Percentiles rank a stretch among this genome's conserved stretches.
phyloP scores from a whole-genome alignment of 345 rosid species.

The Erysimum cheiranthoides region DNA sequence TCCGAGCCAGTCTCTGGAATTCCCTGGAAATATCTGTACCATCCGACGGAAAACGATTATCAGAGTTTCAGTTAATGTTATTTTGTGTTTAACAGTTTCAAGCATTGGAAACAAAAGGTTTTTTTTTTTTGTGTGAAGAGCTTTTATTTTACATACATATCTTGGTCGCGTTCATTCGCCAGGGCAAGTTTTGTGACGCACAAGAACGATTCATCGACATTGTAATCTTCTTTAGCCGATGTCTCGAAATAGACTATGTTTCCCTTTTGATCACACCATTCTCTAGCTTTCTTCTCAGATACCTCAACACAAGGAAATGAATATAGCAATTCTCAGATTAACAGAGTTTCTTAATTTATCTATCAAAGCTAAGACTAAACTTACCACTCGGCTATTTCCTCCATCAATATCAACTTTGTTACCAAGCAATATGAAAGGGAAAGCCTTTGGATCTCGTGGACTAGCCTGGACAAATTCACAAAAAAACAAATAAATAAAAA shows the following conservation, averaged over 20 bases:
- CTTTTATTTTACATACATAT: constrained; percentile 64
- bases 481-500: no score
- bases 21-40: constrained; percentile 88
- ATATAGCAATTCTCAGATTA: background rate
- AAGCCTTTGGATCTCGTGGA: constrained; percentile 72
- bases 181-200: constrained; percentile 84
- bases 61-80: background rate
- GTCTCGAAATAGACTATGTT: constrained; percentile 92
- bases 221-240: constrained; percentile 94
- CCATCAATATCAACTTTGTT: constrained; percentile 99
- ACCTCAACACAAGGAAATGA: constrained; percentile 52
- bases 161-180: constrained; percentile 81
- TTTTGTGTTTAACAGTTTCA: no score
- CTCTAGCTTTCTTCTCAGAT: constrained; percentile 97
- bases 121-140: no score
- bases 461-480: constrained; percentile 60
- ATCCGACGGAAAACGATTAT: background rate
- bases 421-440: constrained; percentile 92
- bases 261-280: constrained; percentile 93
- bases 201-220: constrained; percentile 83
- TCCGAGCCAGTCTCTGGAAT: constrained; percentile 73
- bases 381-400: constrained; percentile 98
- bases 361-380: background rate
- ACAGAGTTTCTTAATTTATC: background rate
- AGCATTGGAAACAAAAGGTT: no score